A percentile compares a stretch with the other conserved stretches of the same genome.
phyloP scores from a whole-genome alignment of 257 asterid genomes.

The Rehmannia glutinosa region DNA sequence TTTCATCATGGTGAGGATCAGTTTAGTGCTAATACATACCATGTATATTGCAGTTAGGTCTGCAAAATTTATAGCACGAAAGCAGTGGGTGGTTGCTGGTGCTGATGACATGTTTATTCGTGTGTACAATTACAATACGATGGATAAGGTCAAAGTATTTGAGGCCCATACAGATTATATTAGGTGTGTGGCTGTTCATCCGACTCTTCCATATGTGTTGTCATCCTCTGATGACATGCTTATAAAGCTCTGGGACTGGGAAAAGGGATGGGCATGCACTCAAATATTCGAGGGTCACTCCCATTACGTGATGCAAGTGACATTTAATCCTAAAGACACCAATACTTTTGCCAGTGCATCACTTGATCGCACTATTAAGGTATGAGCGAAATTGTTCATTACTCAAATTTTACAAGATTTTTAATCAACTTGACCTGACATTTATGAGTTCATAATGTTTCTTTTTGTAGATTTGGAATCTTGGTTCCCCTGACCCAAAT shows the following conservation, averaged over 20 bases:
- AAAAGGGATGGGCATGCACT: slow-evolving; percentile 95
- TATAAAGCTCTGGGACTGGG: slow-evolving; percentile 99
- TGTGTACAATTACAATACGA: slow-evolving; percentile 92
- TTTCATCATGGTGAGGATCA: slow-evolving; percentile 1
- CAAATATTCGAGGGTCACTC: slow-evolving; percentile 99
- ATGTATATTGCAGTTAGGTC: slow-evolving; percentile 74
- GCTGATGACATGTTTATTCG: slow-evolving; percentile 98
- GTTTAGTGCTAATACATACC: slow-evolving; percentile 18
- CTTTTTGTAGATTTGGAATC: slow-evolving; percentile 86
- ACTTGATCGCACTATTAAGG: slow-evolving; percentile 97
- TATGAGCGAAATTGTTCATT: slow-evolving; percentile 16
- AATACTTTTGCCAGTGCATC: slow-evolving; percentile 99
- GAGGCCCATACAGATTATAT: slow-evolving; percentile 99
- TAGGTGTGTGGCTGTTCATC: slow-evolving; percentile 98
- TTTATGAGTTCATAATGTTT: slow-evolving; percentile 15
- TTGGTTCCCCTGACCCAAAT: slow-evolving; percentile 99
- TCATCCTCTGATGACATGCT: slow-evolving; percentile 99
- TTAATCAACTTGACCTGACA: not conserved
- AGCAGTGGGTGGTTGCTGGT: slow-evolving; percentile 99
- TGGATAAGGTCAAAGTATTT: slow-evolving; percentile 96
- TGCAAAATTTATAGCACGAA: slow-evolving; percentile 89
- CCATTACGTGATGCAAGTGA: slow-evolving; percentile 99
- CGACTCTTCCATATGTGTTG: slow-evolving; percentile 88
- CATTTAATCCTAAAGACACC: slow-evolving; percentile 97
- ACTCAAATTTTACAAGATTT: slow-evolving; percentile 1